Evolutionary conservation across 202 grass and related monocot genomes (phyloP).

Genomic region (Musa balbisiana): DNA sequence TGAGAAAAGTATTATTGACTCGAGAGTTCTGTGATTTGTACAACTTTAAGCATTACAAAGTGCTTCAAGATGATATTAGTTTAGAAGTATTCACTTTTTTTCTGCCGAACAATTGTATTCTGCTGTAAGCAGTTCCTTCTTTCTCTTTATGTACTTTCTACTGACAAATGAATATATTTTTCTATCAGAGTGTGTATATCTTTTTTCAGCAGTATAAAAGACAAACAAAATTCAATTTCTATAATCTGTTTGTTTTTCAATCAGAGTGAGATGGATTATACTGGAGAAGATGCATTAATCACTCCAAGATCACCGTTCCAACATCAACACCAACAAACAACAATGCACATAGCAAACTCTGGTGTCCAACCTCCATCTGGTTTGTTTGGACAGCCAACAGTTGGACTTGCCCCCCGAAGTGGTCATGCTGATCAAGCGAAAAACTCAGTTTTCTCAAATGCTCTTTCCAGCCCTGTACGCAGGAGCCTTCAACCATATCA

Average conservation of each 20-base stretch:
- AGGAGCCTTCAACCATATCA: slow-evolving; percentile 74
- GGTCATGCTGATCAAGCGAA: slow-evolving; percentile 57
- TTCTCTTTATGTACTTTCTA: too few relatives aligned
- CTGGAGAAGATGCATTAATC: slow-evolving; percentile 47
- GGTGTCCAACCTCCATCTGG: slow-evolving; percentile 26
- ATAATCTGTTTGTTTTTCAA: neutral
- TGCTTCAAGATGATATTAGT: too few relatives aligned
- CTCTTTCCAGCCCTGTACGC: slow-evolving; percentile 63
- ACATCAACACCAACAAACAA: slow-evolving; percentile 25
- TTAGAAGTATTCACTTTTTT: too few relatives aligned
- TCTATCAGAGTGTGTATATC: neutral
- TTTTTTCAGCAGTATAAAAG: neutral
- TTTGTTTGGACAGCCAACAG: slow-evolving; percentile 31
- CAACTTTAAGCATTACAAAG: too few relatives aligned
- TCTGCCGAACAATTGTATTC: too few relatives aligned
- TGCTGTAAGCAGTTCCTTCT: too few relatives aligned
- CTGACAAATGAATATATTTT: neutral
- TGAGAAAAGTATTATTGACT: too few relatives aligned
- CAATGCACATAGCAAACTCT: slow-evolving; percentile 39
- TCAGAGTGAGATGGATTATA: slow-evolving; percentile 75
- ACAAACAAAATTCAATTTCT: neutral
- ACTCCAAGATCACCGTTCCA: slow-evolving; percentile 35
- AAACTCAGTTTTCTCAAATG: slow-evolving; percentile 71
- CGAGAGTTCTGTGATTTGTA: too few relatives aligned
- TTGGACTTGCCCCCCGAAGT: slow-evolving; percentile 32